Percentiles rank a stretch among this genome's conserved stretches.
Evolutionary conservation across 1,139 yeast genomes (phyloP).

Genomic region (Meyerozyma athensensis): DNA sequence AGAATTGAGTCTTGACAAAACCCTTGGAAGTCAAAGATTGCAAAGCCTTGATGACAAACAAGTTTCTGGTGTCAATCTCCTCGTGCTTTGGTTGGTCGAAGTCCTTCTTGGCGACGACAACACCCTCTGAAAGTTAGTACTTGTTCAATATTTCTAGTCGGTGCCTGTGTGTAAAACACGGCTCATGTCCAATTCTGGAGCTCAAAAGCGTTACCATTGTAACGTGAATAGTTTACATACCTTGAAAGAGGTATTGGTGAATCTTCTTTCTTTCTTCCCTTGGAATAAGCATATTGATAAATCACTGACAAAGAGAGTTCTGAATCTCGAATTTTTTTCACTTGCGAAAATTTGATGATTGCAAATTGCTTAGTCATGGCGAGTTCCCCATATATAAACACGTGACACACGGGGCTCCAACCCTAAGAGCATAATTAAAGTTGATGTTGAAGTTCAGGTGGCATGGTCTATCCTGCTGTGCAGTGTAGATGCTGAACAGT

Average conservation of each 20-base stretch:
- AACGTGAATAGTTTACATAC: slow-evolving; percentile 46
- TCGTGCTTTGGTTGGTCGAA: slow-evolving; percentile 97
- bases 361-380: background rate
- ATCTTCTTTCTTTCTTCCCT: slow-evolving; percentile 99
- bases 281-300: slow-evolving; percentile 89
- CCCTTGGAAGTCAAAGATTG: slow-evolving; percentile 99
- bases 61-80: slow-evolving; percentile 96
- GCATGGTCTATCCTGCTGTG: too few relatives aligned
- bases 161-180: background rate
- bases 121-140: slow-evolving; percentile 76
- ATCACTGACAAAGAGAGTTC: slow-evolving; percentile 10
- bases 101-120: slow-evolving; percentile 98
- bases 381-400: background rate
- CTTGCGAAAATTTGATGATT: slow-evolving; percentile 4
- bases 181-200: background rate
- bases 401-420: background rate
- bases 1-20: slow-evolving; percentile 98
- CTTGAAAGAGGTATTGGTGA: slow-evolving; percentile 98
- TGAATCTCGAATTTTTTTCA: slow-evolving; percentile 3
- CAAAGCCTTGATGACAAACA: slow-evolving; percentile 97
- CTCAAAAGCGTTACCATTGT: background rate
- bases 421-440: background rate
- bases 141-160: too few relatives aligned
- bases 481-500: too few relatives aligned
- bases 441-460: too few relatives aligned